Evolutionary conservation across 495 filamentous ascomycete species (phyloP).

Genomic region (Parathielavia appendiculata): DNA sequence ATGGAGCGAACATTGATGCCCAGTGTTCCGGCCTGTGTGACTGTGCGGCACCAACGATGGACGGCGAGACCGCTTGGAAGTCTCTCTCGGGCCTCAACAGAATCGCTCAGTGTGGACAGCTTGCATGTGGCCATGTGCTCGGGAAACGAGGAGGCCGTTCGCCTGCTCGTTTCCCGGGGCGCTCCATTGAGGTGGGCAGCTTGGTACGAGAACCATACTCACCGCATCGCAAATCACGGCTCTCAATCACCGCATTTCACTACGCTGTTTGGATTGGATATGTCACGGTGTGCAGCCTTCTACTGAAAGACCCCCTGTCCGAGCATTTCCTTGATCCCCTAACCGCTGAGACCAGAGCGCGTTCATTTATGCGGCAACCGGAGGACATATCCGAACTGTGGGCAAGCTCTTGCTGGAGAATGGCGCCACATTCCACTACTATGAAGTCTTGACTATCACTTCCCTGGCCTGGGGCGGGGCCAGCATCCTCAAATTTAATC

Average conservation of each 20-base stretch:
- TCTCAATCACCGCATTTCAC: not conserved
- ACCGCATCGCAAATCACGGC: not conserved
- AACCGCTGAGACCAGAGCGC: not conserved
- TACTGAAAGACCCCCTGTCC: not conserved
- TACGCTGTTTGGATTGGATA: not conserved
- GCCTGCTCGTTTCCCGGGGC: not conserved
- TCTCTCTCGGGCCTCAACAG: not conserved
- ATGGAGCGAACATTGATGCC: not conserved
- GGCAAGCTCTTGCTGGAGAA: not conserved
- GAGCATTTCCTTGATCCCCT: not conserved
- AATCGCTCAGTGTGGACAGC: conserved; percentile 1
- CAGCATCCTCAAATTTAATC: not conserved
- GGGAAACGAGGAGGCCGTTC: not conserved
- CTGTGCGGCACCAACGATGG: not conserved
- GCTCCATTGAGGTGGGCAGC: not conserved
- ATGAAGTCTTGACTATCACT: not conserved
- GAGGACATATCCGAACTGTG: not conserved
- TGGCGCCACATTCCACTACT: not conserved
- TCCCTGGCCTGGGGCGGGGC: not conserved
- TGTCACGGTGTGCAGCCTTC: not conserved
- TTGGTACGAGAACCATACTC: not conserved
- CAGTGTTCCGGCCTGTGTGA: conserved; percentile 1
- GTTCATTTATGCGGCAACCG: not conserved
- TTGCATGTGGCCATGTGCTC: conserved; percentile 12
- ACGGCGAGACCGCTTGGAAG: not conserved